Conservation (phyloP, 768 basidiomycete genomes). For the Lactarius pseudohatsudake region DNA sequence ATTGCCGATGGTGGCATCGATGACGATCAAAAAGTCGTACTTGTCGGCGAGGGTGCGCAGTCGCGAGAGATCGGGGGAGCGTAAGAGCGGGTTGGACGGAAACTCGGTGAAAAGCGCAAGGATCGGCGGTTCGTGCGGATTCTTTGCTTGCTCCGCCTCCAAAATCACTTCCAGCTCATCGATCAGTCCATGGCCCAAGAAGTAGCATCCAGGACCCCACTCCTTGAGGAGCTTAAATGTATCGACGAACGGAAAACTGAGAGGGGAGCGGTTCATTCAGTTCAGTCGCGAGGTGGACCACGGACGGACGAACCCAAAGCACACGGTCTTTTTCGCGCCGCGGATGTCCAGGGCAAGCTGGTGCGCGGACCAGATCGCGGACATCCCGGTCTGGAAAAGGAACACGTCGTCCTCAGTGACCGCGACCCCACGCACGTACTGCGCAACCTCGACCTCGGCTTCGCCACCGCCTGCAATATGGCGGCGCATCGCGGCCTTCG, state of each 20-base stretch:
- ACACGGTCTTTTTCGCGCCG: constrained; percentile 76
- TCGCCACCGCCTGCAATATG: constrained; percentile 69
- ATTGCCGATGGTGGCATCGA: constrained; percentile 96
- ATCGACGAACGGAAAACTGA: constrained; percentile 92
- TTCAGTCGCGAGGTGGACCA: not conserved
- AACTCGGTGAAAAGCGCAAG: constrained; percentile 90
- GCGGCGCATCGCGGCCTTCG: constrained; percentile 84
- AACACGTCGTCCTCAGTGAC: constrained; percentile 87
- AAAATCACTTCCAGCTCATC: constrained; percentile 68
- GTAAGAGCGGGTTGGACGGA: constrained; percentile 91
- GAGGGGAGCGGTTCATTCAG: not conserved
- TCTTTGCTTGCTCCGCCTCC: constrained; percentile 40
- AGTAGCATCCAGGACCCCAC: constrained; percentile 93
- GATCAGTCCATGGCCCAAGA: constrained; percentile 80
- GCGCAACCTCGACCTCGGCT: constrained; percentile 31
- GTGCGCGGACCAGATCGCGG: constrained; percentile 92
- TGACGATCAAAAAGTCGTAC: constrained; percentile 81
- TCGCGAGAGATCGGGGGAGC: constrained; percentile 74
- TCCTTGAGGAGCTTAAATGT: constrained; percentile 92
- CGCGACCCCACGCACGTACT: constrained; percentile 39
- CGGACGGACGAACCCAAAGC: constrained; percentile 76
- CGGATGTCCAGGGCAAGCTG: constrained; percentile 57
- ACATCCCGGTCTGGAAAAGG: constrained; percentile 86
- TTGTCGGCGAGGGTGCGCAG: constrained; percentile 81
- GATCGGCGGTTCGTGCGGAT: constrained; percentile 56